Evolutionary conservation across 2,329 filamentous ascomycete genomes (phyloP).

Genomic region (Coleophoma crateriformis): DNA sequence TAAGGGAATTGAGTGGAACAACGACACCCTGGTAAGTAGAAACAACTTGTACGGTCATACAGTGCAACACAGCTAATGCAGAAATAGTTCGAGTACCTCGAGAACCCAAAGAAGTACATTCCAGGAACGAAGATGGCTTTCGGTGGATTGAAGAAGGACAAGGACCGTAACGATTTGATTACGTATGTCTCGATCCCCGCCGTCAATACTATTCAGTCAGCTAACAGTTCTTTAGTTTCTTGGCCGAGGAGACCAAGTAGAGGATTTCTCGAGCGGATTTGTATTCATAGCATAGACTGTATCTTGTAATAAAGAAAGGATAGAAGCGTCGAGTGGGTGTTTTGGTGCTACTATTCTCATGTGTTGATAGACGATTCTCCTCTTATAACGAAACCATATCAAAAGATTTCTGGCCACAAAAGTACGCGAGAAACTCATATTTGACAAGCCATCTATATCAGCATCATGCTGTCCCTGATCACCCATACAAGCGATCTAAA

Average conservation of each 20-base stretch:
- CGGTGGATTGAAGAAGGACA: slow-evolving; percentile 98
- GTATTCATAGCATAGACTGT: slow-evolving; percentile 25
- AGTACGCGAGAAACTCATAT: no score
- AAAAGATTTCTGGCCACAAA: no score
- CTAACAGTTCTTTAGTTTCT: slow-evolving; percentile 43
- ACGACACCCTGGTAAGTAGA: slow-evolving; percentile 69
- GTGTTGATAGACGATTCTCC: slow-evolving; percentile 6
- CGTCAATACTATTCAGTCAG: not conserved
- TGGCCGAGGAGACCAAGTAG: slow-evolving; percentile 67
- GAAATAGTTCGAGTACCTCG: slow-evolving; percentile 85
- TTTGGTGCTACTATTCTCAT: not conserved
- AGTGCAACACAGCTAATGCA: no score
- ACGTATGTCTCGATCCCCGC: slow-evolving; percentile 58
- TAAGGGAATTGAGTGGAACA: slow-evolving; percentile 86
- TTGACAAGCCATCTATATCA: no score
- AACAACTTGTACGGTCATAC: no score
- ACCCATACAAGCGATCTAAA: no score
- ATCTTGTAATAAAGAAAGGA: slow-evolving; percentile 1
- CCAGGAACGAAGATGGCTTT: slow-evolving; percentile 99
- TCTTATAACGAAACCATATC: slow-evolving; percentile 3
- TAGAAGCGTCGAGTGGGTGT: not conserved
- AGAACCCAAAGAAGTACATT: slow-evolving; percentile 99
- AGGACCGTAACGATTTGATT: slow-evolving; percentile 99
- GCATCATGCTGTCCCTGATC: no score
- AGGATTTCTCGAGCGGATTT: slow-evolving; percentile 23